Percentiles rank a stretch among this genome's conserved stretches.
Evolutionary conservation across 1,284 basidiomycete species (phyloP).

Genomic region (Cutaneotrichosporon cavernicola): DNA sequence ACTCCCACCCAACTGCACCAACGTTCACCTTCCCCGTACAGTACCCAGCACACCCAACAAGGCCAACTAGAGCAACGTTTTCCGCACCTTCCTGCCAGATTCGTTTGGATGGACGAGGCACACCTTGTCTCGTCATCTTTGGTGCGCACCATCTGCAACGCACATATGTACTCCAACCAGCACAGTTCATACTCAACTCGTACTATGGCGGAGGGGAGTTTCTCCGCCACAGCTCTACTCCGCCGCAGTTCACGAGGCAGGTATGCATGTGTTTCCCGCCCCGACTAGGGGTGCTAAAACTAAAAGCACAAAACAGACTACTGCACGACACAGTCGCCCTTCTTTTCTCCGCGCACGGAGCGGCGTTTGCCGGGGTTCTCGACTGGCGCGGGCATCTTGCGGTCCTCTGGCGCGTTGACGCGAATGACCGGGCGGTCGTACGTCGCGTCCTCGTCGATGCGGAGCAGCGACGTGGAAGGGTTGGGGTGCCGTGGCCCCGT

Average conservation of each 20-base stretch:
- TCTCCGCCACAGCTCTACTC: too few relatives aligned
- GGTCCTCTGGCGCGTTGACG: conserved; percentile 3
- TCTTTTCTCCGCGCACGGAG: conserved; percentile 1
- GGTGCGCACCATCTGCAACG: too few relatives aligned
- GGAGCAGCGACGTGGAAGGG: conserved; percentile 20
- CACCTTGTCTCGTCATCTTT: too few relatives aligned
- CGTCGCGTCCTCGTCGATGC: conserved; percentile 26
- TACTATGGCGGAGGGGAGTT: too few relatives aligned
- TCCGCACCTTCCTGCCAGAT: too few relatives aligned
- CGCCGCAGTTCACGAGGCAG: neutral
- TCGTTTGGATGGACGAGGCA: too few relatives aligned
- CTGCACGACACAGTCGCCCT: conserved; percentile 11
- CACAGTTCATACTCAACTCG: too few relatives aligned
- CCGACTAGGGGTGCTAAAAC: conserved; percentile 3
- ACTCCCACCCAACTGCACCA: too few relatives aligned
- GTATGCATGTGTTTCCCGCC: neutral
- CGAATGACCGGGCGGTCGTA: conserved; percentile 7
- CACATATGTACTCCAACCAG: too few relatives aligned
- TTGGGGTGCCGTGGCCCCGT: conserved; percentile 12
- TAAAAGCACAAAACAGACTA: conserved; percentile 8
- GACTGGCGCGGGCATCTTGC: conserved; percentile 14
- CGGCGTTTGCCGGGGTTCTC: conserved; percentile 12
- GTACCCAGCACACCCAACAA: too few relatives aligned
- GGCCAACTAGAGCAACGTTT: too few relatives aligned
- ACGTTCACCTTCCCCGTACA: too few relatives aligned